Percentiles rank a stretch among this genome's conserved stretches.
Evolutionary conservation across 176 grass and related monocot species (phyloP).

Genomic region (Leersia perrieri): DNA sequence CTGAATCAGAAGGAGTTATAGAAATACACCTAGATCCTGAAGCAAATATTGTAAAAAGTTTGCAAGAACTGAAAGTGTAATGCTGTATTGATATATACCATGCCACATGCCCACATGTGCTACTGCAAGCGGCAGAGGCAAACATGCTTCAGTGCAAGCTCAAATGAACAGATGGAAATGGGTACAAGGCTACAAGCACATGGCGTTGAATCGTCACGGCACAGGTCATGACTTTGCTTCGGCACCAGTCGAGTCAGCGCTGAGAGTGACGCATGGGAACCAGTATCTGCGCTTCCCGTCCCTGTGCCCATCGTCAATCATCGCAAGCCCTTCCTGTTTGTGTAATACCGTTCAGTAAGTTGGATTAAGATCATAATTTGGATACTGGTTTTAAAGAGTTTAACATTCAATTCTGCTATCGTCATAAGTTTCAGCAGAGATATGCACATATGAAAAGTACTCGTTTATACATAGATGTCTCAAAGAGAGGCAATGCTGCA

Average conservation of each 20-base stretch:
- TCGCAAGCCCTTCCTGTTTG: conserved; percentile 85
- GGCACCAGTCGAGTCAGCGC: conserved; percentile 39
- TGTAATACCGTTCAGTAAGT: not conserved
- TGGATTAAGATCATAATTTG: not conserved
- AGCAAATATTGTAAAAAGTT: not conserved
- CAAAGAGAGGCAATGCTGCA: not conserved
- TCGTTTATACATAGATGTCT: not conserved
- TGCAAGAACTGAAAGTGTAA: not conserved
- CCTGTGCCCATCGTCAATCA: conserved; percentile 94
- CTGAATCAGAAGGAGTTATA: not conserved
- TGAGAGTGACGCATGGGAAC: conserved; percentile 86
- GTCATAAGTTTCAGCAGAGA: not conserved
- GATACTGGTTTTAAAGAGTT: not conserved
- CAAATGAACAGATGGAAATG: not conserved
- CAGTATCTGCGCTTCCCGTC: conserved; percentile 80
- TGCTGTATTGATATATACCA: not conserved
- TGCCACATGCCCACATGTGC: not conserved
- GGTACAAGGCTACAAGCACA: not conserved
- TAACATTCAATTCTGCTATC: not conserved
- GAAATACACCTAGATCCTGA: not conserved
- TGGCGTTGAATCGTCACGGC: not conserved
- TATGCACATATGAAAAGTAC: not conserved
- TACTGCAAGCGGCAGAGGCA: not conserved
- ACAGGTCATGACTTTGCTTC: conserved; percentile 22
- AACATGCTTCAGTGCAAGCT: conserved; percentile 10